Evolutionary conservation across 805 yeast genomes (phyloP).

Genomic region (Metschnikowia vanudenii): DNA sequence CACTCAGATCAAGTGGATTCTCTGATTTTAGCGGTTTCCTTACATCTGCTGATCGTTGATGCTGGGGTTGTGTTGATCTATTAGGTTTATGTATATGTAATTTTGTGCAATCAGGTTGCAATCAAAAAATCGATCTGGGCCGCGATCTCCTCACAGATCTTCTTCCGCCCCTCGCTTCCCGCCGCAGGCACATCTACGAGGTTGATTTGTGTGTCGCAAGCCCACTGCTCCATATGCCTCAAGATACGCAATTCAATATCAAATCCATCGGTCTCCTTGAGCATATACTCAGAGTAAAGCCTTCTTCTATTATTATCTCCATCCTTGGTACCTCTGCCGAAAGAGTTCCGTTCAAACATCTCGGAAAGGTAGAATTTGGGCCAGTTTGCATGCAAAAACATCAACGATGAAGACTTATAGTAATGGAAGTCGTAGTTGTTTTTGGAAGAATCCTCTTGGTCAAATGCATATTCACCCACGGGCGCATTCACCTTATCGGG

Average conservation of each 20-base stretch:
- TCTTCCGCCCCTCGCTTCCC: conserved; percentile 22
- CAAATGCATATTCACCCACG: conserved; percentile 18
- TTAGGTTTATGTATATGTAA: not conserved
- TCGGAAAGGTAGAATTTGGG: conserved; percentile 30
- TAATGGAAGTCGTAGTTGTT: conserved; percentile 32
- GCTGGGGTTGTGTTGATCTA: not conserved
- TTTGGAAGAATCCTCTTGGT: conserved; percentile 21
- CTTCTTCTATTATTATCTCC: conserved; percentile 25
- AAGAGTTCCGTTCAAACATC: conserved; percentile 26
- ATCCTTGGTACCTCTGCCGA: conserved; percentile 30
- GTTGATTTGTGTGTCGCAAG: conserved; percentile 26
- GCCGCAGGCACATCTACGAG: conserved; percentile 24
- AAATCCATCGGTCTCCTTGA: conserved; percentile 25
- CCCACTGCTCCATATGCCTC: conserved; percentile 29
- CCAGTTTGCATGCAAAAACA: conserved; percentile 41
- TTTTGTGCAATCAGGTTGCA: not conserved
- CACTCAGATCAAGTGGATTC: conserved; percentile 1
- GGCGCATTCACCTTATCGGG: not conserved
- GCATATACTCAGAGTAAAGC: conserved; percentile 26
- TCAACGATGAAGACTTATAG: conserved; percentile 26
- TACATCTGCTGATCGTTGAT: not conserved
- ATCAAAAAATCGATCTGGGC: conserved; percentile 26
- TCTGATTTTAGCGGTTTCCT: not conserved
- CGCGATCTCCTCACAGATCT: conserved; percentile 25
- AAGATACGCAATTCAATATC: conserved; percentile 32